Conservation (phyloP, 2,329 filamentous ascomycete genomes). For the Mycosphaerella sp. region DNA sequence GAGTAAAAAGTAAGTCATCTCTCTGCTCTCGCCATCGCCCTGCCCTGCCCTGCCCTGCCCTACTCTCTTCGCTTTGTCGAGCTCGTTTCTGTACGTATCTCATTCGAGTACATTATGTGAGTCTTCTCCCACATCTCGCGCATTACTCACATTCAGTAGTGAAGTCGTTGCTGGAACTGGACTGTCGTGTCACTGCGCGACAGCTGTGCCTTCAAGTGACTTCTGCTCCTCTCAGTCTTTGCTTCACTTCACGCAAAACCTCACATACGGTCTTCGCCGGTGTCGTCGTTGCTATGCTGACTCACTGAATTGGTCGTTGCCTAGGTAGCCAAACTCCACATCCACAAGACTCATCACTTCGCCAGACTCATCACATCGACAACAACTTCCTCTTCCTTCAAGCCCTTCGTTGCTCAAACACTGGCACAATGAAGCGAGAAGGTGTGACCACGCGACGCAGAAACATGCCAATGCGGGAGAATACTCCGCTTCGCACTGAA, state of each 20-base stretch:
- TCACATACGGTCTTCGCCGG: neutral
- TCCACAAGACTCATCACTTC: neutral
- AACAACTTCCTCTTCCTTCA: neutral
- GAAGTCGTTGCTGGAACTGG: slow-evolving; percentile 20
- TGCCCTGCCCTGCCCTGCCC: too few relatives aligned
- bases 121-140: slow-evolving; percentile 24
- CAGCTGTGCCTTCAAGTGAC: slow-evolving; percentile 7
- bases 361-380: too few relatives aligned
- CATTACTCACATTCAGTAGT: slow-evolving; percentile 25
- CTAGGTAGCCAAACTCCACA: slow-evolving; percentile 1
- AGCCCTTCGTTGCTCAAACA: neutral
- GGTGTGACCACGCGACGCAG: neutral
- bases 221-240: neutral
- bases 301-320: neutral
- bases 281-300: neutral
- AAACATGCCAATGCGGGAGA: slow-evolving; percentile 1
- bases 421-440: slow-evolving; percentile 7
- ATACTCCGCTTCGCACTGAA: neutral
- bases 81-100: neutral
- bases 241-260: neutral
- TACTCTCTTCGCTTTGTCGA: neutral
- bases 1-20: neutral
- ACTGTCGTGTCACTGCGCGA: slow-evolving; percentile 9
- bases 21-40: neutral
- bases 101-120: slow-evolving; percentile 14